Percentiles rank a stretch among this genome's conserved stretches.
Conservation (phyloP, 257 asterid genomes). For the Scutellaria galericulata region DNA sequence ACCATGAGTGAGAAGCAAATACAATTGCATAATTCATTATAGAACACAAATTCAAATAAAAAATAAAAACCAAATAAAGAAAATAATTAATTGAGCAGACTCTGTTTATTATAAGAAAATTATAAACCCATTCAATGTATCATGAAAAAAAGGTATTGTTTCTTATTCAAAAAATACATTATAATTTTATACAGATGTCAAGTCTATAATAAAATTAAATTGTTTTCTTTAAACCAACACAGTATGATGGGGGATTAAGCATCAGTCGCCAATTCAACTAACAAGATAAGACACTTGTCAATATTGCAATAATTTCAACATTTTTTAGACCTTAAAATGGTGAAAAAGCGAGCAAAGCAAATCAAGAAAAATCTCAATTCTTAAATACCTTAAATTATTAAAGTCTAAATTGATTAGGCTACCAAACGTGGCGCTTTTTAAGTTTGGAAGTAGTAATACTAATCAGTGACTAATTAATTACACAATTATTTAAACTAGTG, state of each 20-base stretch:
- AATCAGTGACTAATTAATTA: slow-evolving; percentile 34
- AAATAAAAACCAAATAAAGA: not conserved
- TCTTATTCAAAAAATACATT: not conserved
- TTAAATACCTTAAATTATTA: slow-evolving; percentile 28
- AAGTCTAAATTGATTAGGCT: slow-evolving; percentile 18
- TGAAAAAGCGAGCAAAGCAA: slow-evolving; percentile 40
- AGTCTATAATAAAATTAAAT: not conserved
- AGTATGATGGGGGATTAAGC: not conserved
- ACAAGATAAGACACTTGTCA: slow-evolving; percentile 42
- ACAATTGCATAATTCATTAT: too few relatives aligned
- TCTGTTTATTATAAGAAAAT: not conserved
- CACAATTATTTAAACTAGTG: slow-evolving; percentile 5
- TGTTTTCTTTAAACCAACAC: slow-evolving; percentile 44
- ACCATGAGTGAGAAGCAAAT: too few relatives aligned
- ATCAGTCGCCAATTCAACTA: slow-evolving; percentile 33
- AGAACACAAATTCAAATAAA: too few relatives aligned
- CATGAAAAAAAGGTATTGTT: not conserved
- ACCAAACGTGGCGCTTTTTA: slow-evolving; percentile 38
- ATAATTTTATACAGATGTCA: slow-evolving; percentile 31
- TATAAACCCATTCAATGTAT: slow-evolving; percentile 8
- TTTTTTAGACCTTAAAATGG: slow-evolving; percentile 29
- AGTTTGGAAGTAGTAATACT: not conserved
- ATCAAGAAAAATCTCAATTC: slow-evolving; percentile 35
- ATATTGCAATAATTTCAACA: not conserved
- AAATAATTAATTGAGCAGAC: too few relatives aligned